Percentiles rank a stretch among this genome's conserved stretches.
These are phyloP conservation scores for Coemansia guatemalensis DNA, from an alignment of 192 early-diverging fungal genomes.

Conservation along the genomic window DNA sequence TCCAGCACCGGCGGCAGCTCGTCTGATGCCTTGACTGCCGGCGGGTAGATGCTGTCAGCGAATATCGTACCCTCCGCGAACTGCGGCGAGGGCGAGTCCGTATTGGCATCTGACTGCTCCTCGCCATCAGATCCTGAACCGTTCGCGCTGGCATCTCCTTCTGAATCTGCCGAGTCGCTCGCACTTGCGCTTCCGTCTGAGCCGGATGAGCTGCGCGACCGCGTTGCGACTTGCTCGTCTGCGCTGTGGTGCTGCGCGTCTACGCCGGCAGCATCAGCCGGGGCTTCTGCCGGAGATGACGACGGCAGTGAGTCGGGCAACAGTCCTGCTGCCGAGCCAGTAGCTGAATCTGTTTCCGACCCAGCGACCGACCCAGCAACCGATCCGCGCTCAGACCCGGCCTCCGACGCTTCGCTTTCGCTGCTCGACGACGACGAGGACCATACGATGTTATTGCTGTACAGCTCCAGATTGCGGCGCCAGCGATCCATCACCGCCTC, in stretches of 20 bases:
- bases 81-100: constrained; percentile 6
- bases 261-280: neutral
- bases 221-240: neutral
- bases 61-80: constrained; percentile 48
- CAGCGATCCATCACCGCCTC: constrained; percentile 63
- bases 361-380: constrained; percentile 19
- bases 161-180: neutral
- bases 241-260: neutral
- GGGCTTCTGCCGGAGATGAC: neutral
- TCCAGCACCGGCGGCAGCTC: constrained; percentile 39
- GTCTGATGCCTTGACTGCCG: constrained; percentile 39
- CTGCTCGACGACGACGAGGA: constrained; percentile 11
- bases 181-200: neutral
- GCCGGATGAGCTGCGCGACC: neutral
- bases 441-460: constrained; percentile 26
- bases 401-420: constrained; percentile 13
- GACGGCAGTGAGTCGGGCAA: neutral
- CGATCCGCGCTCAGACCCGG: constrained; percentile 2
- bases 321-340: too few species aligned
- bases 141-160: neutral
- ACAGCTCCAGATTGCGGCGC: constrained; percentile 36
- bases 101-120: neutral
- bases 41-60: constrained; percentile 47
- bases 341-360: neutral
- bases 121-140: neutral